Conservation (phyloP, 345 rosid species). For the Eucalyptus marginata region DNA sequence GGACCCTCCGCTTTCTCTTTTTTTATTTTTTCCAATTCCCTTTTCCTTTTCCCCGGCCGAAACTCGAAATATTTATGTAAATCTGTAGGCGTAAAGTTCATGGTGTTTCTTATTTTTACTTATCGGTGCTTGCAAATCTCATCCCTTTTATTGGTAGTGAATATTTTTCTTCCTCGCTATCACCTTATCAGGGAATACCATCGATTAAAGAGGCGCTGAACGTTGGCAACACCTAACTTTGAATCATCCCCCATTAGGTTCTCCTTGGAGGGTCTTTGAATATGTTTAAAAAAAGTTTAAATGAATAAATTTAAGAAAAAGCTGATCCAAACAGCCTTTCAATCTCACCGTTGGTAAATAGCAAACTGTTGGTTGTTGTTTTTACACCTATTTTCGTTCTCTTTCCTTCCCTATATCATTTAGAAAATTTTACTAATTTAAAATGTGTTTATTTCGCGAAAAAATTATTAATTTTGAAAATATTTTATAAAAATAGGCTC, state of each 20-base stretch:
- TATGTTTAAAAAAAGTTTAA: too few relatives aligned
- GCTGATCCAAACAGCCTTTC: accelerated
- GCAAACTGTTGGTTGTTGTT: accelerated
- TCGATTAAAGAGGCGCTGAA: accelerated
- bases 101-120: too few relatives aligned
- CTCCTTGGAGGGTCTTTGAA: accelerated
- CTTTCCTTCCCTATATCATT: background rate
- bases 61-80: background rate
- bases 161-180: too few relatives aligned
- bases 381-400: background rate
- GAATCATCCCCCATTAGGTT: too few relatives aligned
- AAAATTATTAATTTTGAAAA: background rate
- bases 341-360: background rate
- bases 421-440: background rate
- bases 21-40: too few relatives aligned
- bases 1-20: background rate
- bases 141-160: accelerated
- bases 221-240: accelerated
- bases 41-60: background rate
- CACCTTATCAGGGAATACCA: accelerated
- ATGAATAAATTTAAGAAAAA: too few relatives aligned
- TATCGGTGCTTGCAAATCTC: accelerated
- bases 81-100: background rate
- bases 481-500: too few relatives aligned
- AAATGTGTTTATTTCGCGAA: accelerated